Conservation (phyloP, 2,329 filamentous ascomycete genomes). For the Davidsoniella neocaledoniae region DNA sequence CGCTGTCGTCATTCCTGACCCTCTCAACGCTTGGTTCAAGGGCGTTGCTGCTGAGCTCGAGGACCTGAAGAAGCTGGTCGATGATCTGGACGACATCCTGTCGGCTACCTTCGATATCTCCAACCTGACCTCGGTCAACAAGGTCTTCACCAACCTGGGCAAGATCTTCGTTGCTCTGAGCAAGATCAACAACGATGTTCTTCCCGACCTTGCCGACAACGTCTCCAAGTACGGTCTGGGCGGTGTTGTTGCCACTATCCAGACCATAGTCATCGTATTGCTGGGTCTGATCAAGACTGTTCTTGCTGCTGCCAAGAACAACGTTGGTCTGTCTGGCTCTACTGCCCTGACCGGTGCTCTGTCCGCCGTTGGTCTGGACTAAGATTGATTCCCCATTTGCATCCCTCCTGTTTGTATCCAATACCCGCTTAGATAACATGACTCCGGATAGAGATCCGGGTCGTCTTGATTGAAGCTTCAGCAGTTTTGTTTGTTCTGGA, state of each 20-base stretch:
- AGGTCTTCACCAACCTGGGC: slow-evolving; percentile 3
- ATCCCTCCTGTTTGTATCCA: too few relatives aligned
- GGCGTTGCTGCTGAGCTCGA: not conserved
- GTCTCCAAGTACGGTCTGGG: not conserved
- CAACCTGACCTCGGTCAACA: not conserved
- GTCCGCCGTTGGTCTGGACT: too few relatives aligned
- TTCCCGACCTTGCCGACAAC: slow-evolving; percentile 1
- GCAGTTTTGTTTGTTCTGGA: too few relatives aligned
- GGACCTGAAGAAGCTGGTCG: not conserved
- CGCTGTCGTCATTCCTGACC: slow-evolving; percentile 1
- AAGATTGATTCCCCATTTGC: too few relatives aligned
- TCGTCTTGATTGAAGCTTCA: too few relatives aligned
- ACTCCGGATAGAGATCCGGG: too few relatives aligned
- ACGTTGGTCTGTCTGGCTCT: not conserved
- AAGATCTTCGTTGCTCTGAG: not conserved
- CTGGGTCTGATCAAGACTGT: slow-evolving; percentile 1
- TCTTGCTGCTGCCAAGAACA: slow-evolving; percentile 2
- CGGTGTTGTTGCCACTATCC: slow-evolving; percentile 3
- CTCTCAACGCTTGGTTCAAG: slow-evolving; percentile 1
- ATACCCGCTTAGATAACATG: too few relatives aligned
- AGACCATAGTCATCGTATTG: not conserved
- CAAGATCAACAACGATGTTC: not conserved
- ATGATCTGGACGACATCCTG: not conserved
- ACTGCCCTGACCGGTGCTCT: too few relatives aligned
- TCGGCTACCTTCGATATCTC: not conserved